Evolutionary conservation across 2,329 filamentous ascomycete species (phyloP).

Genomic region (Passalora sequoiae): DNA sequence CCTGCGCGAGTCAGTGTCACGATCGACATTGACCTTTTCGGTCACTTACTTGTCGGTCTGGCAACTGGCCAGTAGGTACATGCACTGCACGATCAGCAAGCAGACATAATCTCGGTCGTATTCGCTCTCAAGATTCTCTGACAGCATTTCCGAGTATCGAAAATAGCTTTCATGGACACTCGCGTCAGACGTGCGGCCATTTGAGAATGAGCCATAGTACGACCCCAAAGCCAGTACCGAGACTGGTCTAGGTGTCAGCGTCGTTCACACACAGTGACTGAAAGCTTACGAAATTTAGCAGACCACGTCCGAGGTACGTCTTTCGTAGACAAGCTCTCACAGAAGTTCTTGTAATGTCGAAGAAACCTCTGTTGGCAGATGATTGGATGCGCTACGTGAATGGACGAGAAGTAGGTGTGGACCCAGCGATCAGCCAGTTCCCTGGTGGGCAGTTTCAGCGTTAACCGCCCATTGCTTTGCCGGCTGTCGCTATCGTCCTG

Average conservation of each 20-base stretch:
- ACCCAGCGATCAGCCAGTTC: conserved; percentile 7
- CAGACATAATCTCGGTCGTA: conserved; percentile 3
- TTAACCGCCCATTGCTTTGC: background rate
- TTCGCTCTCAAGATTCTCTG: conserved; percentile 6
- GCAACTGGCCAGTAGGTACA: conserved; percentile 9
- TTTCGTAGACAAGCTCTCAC: conserved; percentile 6
- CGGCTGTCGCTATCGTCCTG: background rate
- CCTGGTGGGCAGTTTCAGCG: conserved; percentile 8
- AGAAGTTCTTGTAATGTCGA: conserved; percentile 7
- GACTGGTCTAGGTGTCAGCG: background rate
- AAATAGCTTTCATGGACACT: conserved; percentile 7
- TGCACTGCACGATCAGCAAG: conserved; percentile 7
- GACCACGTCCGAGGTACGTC: conserved; percentile 2
- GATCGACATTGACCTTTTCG: background rate
- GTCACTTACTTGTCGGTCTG: conserved; percentile 11
- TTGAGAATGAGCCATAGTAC: conserved; percentile 6
- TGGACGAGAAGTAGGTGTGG: conserved; percentile 5
- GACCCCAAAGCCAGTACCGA: conserved; percentile 9
- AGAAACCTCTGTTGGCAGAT: conserved; percentile 9
- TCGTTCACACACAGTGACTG: background rate
- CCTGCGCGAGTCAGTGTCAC: background rate
- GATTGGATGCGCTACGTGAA: conserved; percentile 6
- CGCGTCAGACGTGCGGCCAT: background rate
- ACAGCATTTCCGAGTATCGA: conserved; percentile 2
- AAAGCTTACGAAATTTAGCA: conserved; percentile 1